Percentiles rank a stretch among this genome's conserved stretches.
Evolutionary conservation across 2,329 filamentous ascomycete genomes (phyloP).

Genomic region (Tympanopsis confertula): DNA sequence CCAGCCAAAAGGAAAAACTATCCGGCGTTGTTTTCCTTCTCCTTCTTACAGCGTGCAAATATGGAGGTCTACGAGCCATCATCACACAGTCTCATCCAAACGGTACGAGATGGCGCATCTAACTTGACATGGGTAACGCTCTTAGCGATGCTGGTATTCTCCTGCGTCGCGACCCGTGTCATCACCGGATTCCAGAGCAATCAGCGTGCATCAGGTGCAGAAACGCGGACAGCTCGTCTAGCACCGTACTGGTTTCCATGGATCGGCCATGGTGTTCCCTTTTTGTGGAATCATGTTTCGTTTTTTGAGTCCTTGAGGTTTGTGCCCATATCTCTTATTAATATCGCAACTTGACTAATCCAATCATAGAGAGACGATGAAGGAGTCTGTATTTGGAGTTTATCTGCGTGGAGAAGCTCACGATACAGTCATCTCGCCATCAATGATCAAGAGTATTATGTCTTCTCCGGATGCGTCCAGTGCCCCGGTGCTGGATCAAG

Average conservation of each 20-base stretch:
- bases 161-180: background rate
- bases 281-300: background rate
- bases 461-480: background rate
- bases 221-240: background rate
- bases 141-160: background rate
- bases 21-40: too few species aligned
- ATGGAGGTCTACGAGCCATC: too few species aligned
- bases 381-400: background rate
- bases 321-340: too few species aligned
- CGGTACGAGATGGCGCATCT: background rate
- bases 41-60: too few species aligned
- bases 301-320: too few species aligned
- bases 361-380: background rate
- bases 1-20: too few species aligned
- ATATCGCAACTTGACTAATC: too few species aligned
- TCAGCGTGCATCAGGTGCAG: background rate
- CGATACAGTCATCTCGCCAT: background rate
- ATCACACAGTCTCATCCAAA: too few species aligned
- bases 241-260: constrained; percentile 1
- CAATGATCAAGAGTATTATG: background rate
- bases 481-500: background rate
- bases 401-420: background rate
- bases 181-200: background rate
- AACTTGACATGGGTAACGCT: background rate
- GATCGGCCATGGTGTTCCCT: background rate